Conservation (phyloP, 2,329 filamentous ascomycete species). For the Hypoxylon sp. region DNA sequence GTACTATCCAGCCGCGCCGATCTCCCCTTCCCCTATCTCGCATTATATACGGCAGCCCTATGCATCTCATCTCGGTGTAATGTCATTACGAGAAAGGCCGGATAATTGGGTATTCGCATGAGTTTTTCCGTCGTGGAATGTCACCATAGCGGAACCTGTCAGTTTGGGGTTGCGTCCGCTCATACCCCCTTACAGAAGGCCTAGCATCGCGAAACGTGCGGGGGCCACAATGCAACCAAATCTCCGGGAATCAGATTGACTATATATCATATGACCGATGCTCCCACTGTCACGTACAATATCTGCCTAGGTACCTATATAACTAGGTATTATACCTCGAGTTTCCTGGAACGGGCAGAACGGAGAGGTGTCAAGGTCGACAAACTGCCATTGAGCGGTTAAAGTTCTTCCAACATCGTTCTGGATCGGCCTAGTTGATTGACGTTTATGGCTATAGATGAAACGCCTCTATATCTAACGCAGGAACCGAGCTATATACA, state of each 20-base stretch:
- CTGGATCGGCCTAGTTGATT: slow-evolving; percentile 1
- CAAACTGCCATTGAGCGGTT: slow-evolving; percentile 10
- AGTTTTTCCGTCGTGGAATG: slow-evolving; percentile 27
- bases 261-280: background rate
- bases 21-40: slow-evolving; percentile 16
- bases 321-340: no score
- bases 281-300: slow-evolving; percentile 1
- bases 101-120: slow-evolving; percentile 24
- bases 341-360: no score
- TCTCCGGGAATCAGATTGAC: slow-evolving; percentile 10
- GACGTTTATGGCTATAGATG: background rate
- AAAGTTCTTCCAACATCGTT: slow-evolving; percentile 10
- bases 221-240: slow-evolving; percentile 27
- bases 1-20: slow-evolving; percentile 17
- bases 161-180: slow-evolving; percentile 22
- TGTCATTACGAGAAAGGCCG: slow-evolving; percentile 29
- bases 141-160: slow-evolving; percentile 22
- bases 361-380: background rate
- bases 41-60: slow-evolving; percentile 26
- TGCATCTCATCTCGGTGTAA: slow-evolving; percentile 21
- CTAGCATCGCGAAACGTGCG: slow-evolving; percentile 16
- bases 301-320: no score
- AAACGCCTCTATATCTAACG: slow-evolving; percentile 18
- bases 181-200: slow-evolving; percentile 26
- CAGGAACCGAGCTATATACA: slow-evolving; percentile 21